These are phyloP conservation scores for Aspergillus sp. DNA, from an alignment of 2,329 filamentous ascomycete genomes.

Conservation along the genomic window DNA sequence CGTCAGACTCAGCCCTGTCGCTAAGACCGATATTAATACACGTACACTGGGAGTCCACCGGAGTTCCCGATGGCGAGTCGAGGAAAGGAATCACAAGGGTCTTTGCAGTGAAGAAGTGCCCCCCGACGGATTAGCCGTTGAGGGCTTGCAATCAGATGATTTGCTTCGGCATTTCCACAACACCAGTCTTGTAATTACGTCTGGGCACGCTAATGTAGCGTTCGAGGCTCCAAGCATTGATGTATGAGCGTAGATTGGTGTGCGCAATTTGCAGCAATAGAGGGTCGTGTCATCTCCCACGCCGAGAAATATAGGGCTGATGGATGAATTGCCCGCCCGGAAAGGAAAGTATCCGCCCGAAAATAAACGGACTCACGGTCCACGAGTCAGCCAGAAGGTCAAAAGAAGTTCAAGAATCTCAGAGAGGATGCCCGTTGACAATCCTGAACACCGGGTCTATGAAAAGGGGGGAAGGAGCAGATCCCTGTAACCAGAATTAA, in stretches of 20 bases:
- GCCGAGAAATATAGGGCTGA: slow-evolving; percentile 13
- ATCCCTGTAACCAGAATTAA: slow-evolving; percentile 6
- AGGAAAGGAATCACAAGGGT: not conserved
- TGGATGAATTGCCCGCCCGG: not conserved
- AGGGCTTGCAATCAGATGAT: not conserved
- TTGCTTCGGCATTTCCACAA: not conserved
- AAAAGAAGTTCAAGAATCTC: not conserved
- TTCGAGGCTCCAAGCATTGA: not conserved
- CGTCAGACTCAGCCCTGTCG: slow-evolving; percentile 8
- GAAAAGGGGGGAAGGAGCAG: slow-evolving; percentile 6
- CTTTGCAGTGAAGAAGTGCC: not conserved
- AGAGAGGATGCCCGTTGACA: not conserved
- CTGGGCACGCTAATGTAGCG: not conserved
- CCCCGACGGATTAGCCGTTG: no score
- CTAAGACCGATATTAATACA: not conserved
- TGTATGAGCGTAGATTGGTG: slow-evolving; percentile 1
- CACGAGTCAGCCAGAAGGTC: not conserved
- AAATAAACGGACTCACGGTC: not conserved
- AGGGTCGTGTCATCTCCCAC: not conserved
- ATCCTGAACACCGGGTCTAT: not conserved
- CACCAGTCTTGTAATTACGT: not conserved
- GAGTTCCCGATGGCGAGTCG: slow-evolving; percentile 4
- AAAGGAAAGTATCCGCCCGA: not conserved
- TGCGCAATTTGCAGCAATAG: not conserved
- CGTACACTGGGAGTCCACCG: not conserved